Percentiles rank a stretch among this genome's conserved stretches.
Conservation (phyloP, 441 rosid species). For the Daphne laureola region DNA sequence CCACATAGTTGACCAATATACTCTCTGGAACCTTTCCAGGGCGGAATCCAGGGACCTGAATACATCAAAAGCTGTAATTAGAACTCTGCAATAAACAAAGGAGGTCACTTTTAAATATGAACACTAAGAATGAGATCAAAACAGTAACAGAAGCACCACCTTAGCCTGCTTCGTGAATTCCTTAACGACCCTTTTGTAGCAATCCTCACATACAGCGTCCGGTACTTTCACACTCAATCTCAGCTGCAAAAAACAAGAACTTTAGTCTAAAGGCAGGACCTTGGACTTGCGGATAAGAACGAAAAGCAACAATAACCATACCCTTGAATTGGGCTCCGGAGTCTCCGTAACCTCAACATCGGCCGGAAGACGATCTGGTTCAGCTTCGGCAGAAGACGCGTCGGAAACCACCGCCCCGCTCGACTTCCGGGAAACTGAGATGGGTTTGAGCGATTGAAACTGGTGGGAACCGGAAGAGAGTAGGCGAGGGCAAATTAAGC, state of each 20-base stretch:
- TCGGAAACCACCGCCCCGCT: constrained; percentile 21
- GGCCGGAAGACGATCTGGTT: constrained; percentile 65
- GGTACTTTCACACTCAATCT: constrained; percentile 78
- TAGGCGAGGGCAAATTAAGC: constrained; percentile 20
- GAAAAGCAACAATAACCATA: constrained; percentile 18
- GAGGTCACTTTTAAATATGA: background rate
- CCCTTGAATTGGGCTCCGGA: constrained; percentile 60
- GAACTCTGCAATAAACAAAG: background rate
- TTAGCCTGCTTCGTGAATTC: constrained; percentile 71
- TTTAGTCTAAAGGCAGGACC: too few species aligned
- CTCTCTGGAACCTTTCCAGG: constrained; percentile 82
- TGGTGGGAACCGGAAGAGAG: constrained; percentile 25
- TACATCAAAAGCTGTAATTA: constrained; percentile 2
- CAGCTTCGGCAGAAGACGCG: constrained; percentile 29
- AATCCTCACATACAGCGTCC: constrained; percentile 60
- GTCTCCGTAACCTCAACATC: constrained; percentile 52
- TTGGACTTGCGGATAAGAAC: background rate
- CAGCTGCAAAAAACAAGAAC: constrained; percentile 28
- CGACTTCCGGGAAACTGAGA: constrained; percentile 13
- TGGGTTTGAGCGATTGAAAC: constrained; percentile 16
- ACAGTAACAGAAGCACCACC: constrained; percentile 39
- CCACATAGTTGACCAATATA: constrained; percentile 60
- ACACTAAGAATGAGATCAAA: background rate
- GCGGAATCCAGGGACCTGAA: constrained; percentile 86
- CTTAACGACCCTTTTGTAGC: constrained; percentile 54